Evolutionary conservation across 192 early-diverging fungal species (phyloP), one percentile per base, ranked within the genome.

Genomic region (Paraglomus brasilianum): DNA sequence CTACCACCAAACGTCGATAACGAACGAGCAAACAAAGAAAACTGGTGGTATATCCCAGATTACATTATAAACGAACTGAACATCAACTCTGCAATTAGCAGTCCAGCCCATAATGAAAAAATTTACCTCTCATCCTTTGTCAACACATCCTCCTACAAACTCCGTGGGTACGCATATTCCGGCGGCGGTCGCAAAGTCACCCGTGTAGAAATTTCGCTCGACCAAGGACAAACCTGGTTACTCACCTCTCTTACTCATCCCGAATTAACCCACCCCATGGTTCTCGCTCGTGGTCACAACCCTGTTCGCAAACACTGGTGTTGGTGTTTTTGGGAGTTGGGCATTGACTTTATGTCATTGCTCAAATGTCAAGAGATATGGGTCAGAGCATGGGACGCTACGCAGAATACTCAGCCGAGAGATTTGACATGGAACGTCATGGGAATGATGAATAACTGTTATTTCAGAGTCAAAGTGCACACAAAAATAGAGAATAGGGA

Each of bases 201-300:
- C 49, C 89, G 92, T 1, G 89, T 92, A 7, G 92, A 95, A 72
- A 72, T 94, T 47, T 87, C 89, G 40, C 78, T 95, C 45, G 93
- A 97, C 72, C 80, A 83, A 62, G 95, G 95, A 5, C 75, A 82
- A 46, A 90, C 89, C 0, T 97, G 95, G 95, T 72, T 75, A 8
- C 81, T 92, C 72, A 79, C 91, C 1, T 67, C 83, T 41, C 67
- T 93, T 36, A 72, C 72, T 21, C 74, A 80, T 38, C 81, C 75
- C 2, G 75, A 77, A 56, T 72, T 75, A 21, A 39, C 52, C 45
- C 39, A 11, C 10, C 46, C 60, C 30, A 8, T 46, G 21, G 66
- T 53, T 14, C 4, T 7, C 8, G 47, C 78, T 11, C 50, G 49
- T 39, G 41, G 19, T n/a, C 45, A 21, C 6, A 60, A 50, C 17